A percentile compares a stretch with the other conserved stretches of the same genome.
These are phyloP conservation scores for Claviceps purpurea DNA, from an alignment of 2,329 filamentous ascomycete genomes.

Conservation along the genomic window DNA sequence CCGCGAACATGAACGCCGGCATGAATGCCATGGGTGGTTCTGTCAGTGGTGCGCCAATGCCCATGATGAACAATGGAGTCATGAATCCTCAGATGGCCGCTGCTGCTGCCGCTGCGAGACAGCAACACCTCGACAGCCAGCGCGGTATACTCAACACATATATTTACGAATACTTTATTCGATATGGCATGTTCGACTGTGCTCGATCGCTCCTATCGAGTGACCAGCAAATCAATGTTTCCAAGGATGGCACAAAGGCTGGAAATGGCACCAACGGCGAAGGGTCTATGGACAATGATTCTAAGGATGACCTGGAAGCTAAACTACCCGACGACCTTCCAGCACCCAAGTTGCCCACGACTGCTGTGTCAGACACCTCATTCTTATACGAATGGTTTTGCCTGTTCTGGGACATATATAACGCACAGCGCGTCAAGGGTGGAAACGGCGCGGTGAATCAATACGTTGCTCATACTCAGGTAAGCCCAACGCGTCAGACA, in stretches of 20 bases:
- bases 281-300: constrained; percentile 70
- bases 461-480: constrained; percentile 75
- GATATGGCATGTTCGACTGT: constrained; percentile 70
- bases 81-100: constrained; percentile 22
- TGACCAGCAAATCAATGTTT: constrained; percentile 52
- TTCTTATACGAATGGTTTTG: constrained; percentile 98
- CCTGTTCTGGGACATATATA: constrained; percentile 93
- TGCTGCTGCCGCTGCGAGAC: constrained; percentile 19
- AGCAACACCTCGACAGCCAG: constrained; percentile 31
- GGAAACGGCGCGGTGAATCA: constrained; percentile 51
- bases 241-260: constrained; percentile 59
- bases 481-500: constrained; percentile 45
- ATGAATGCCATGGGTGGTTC: constrained; percentile 59
- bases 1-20: constrained; percentile 48
- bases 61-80: constrained; percentile 50
- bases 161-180: constrained; percentile 85
- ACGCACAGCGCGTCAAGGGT: constrained; percentile 62
- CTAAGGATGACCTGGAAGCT: constrained; percentile 59
- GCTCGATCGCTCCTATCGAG: constrained; percentile 60
- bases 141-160: constrained; percentile 64
- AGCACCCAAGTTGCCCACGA: constrained; percentile 52
- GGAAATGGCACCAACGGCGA: constrained; percentile 58
- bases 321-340: constrained; percentile 75
- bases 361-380: constrained; percentile 52
- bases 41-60: constrained; percentile 45